A percentile compares a stretch with the other conserved stretches of the same genome.
Conservation (phyloP, 2,329 filamentous ascomycete genomes). For the Diaporthe nobilis region DNA sequence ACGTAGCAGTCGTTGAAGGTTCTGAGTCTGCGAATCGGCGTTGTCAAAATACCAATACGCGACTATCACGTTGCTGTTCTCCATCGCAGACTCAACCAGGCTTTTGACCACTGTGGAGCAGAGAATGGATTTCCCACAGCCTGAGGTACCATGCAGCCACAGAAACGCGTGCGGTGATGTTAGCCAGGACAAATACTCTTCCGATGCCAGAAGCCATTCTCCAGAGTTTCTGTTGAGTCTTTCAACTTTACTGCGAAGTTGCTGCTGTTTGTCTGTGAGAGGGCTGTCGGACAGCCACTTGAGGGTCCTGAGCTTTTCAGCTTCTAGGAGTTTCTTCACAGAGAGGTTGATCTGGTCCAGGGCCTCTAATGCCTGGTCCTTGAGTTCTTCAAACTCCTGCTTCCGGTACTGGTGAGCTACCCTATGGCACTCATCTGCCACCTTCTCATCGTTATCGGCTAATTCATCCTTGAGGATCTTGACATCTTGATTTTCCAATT, state of each 20-base stretch:
- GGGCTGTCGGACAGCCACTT: neutral
- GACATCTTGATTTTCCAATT: neutral
- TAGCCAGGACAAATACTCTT: neutral
- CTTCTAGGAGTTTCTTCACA: neutral
- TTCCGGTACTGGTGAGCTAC: neutral
- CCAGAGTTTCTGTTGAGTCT: neutral
- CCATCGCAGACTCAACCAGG: neutral
- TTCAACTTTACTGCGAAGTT: neutral
- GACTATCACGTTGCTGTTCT: neutral
- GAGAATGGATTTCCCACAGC: neutral
- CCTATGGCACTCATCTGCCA: neutral
- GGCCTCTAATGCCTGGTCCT: neutral
- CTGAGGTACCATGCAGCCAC: neutral
- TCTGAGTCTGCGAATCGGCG: neutral
- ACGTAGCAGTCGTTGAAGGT: no score
- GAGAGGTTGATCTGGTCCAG: neutral
- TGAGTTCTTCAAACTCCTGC: neutral
- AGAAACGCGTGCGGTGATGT: neutral
- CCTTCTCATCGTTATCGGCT: neutral
- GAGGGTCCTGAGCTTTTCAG: neutral
- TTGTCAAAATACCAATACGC: neutral
- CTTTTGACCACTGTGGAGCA: neutral
- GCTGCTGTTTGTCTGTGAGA: neutral
- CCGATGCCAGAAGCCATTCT: neutral
- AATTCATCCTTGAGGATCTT: neutral